phyloP scores from a whole-genome alignment of 2,329 filamentous ascomycete genomes.

The Alternaria solani region DNA sequence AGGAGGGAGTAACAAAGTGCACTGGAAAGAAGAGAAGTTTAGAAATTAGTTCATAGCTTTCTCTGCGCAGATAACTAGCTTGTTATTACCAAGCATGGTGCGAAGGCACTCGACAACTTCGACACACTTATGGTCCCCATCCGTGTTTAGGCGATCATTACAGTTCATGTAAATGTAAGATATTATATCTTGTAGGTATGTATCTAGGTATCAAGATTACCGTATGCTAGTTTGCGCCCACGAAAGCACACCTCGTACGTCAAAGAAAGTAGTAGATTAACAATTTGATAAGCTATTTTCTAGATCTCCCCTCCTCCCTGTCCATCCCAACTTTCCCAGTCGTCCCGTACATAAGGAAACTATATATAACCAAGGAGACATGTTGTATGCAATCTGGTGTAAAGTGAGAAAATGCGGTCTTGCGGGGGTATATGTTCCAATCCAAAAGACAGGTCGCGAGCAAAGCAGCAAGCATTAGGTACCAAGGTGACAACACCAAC shows the following conservation, averaged over 20 bases:
- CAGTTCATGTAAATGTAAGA: too few species aligned
- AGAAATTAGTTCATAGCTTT: too few species aligned
- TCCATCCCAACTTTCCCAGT: background rate
- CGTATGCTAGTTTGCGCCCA: too few species aligned
- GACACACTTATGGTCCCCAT: too few species aligned
- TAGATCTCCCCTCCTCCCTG: background rate
- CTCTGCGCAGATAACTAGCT: too few species aligned
- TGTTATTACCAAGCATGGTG: too few species aligned
- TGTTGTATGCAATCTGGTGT: constrained; percentile 4
- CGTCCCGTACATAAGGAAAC: constrained; percentile 4
- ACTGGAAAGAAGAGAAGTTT: too few species aligned
- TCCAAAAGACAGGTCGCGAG: background rate
- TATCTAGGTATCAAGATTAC: too few species aligned
- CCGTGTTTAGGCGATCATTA: too few species aligned
- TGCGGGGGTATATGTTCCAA: constrained; percentile 9
- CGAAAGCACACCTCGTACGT: background rate
- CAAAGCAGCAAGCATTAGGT: constrained; percentile 26
- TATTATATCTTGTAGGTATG: too few species aligned
- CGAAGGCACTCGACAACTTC: too few species aligned
- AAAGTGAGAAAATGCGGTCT: background rate
- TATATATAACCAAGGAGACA: background rate
- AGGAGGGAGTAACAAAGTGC: too few species aligned
- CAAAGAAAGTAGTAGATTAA: background rate
- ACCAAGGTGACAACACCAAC: background rate
- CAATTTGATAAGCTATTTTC: background rate